phyloP scores from a whole-genome alignment of 805 yeast species.

The Metschnikowia continentalis region DNA sequence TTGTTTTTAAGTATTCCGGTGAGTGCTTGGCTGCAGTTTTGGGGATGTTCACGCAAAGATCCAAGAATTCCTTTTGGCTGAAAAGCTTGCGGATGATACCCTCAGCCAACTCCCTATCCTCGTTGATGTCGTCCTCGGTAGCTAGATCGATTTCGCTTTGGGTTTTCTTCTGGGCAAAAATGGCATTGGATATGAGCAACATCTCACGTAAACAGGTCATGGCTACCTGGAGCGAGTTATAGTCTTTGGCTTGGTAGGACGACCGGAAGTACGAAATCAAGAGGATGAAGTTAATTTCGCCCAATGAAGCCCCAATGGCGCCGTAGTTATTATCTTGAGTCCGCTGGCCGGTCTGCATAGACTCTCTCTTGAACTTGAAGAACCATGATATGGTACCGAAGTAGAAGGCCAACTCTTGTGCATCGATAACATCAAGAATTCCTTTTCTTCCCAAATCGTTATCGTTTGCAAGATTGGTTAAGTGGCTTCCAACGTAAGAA shows the following conservation, averaged over 20 bases:
- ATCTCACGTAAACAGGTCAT: constrained; percentile 65
- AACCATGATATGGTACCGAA: constrained; percentile 72
- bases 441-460: constrained; percentile 17
- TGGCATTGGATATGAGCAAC: constrained; percentile 43
- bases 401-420: constrained; percentile 42
- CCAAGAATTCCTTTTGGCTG: constrained; percentile 56
- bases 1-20: constrained; percentile 53
- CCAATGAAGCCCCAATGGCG: constrained; percentile 51
- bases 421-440: constrained; percentile 30
- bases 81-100: constrained; percentile 68
- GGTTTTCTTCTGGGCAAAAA: constrained; percentile 29
- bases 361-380: constrained; percentile 55
- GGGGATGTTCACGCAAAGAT: constrained; percentile 55
- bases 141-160: constrained; percentile 12
- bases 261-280: constrained; percentile 45
- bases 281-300: constrained; percentile 57
- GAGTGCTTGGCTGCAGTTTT: constrained; percentile 61
- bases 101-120: constrained; percentile 46
- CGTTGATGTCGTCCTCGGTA: constrained; percentile 40
- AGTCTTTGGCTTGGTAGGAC: constrained; percentile 41
- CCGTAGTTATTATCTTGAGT: constrained; percentile 28
- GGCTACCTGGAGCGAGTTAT: constrained; percentile 65
- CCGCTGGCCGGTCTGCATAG: constrained; percentile 6
- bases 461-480: constrained; percentile 16
- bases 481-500: constrained; percentile 40